Evolutionary conservation across 495 filamentous ascomycete genomes (phyloP).

Genomic region (Penicillium chermesinum): DNA sequence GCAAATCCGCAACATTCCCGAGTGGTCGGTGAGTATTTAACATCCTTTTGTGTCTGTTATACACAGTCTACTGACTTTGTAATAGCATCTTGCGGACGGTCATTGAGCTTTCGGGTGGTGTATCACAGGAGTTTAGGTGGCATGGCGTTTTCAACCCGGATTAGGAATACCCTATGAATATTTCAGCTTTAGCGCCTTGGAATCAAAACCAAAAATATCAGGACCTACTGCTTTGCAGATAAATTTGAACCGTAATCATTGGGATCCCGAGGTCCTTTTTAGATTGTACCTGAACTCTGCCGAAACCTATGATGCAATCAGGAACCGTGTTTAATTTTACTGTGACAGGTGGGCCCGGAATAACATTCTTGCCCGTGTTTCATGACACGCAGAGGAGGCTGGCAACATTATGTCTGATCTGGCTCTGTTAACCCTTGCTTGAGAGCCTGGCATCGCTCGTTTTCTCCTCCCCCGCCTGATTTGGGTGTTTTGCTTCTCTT

Average conservation of each 20-base stretch:
- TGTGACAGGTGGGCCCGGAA: slow-evolving; percentile 16
- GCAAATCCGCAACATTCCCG: slow-evolving; percentile 87
- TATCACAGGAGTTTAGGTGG: slow-evolving; percentile 14
- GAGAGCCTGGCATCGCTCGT: slow-evolving; percentile 13
- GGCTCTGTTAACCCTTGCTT: slow-evolving; percentile 14
- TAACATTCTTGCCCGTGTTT: slow-evolving; percentile 10
- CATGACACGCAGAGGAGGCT: background rate
- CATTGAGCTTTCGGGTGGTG: slow-evolving; percentile 24
- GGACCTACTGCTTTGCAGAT: too few species aligned
- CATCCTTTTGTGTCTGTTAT: background rate
- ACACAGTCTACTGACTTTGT: slow-evolving; percentile 9
- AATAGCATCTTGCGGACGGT: slow-evolving; percentile 45
- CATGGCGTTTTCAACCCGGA: slow-evolving; percentile 16
- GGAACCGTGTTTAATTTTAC: background rate
- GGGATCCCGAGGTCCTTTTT: too few species aligned
- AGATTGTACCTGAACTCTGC: too few species aligned
- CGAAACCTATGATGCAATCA: slow-evolving; percentile 25
- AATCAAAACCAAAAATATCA: too few species aligned
- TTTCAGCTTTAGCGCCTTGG: slow-evolving; percentile 3
- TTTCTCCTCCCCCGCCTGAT: slow-evolving; percentile 2
- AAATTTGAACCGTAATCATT: too few species aligned
- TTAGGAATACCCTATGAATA: slow-evolving; percentile 27
- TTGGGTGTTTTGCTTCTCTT: background rate
- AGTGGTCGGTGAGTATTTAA: slow-evolving; percentile 73
- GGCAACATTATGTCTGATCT: background rate